Evolutionary conservation across 257 asterid genomes (phyloP).

Genomic region (Ophiorrhiza pumila): DNA sequence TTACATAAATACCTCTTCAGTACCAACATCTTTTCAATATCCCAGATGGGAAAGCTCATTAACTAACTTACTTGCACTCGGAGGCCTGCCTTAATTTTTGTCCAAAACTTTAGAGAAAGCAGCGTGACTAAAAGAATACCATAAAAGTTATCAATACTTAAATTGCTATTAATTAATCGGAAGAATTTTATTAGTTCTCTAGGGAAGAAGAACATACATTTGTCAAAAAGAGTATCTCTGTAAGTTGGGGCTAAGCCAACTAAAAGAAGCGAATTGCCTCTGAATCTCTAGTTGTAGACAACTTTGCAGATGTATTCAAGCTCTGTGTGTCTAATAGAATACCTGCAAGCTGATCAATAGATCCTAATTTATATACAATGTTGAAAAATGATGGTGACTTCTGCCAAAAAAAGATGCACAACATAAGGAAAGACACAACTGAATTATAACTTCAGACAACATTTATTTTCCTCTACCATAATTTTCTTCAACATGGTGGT

Average conservation of each 20-base stretch:
- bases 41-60: no score
- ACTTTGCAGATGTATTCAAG: constrained; percentile 42
- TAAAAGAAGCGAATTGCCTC: constrained; percentile 78
- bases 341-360: constrained; percentile 60
- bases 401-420: neutral
- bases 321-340: constrained; percentile 70
- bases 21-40: no score
- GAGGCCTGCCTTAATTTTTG: constrained; percentile 50
- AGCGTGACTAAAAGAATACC: constrained; percentile 45
- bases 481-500: constrained; percentile 60
- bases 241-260: constrained; percentile 50
- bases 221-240: constrained; percentile 36
- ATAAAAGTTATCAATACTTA: no score
- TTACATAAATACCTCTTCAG: constrained; percentile 68
- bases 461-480: constrained; percentile 37
- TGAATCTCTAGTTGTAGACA: constrained; percentile 60
- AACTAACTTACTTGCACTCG: constrained; percentile 47
- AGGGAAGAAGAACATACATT: no score
- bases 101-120: constrained; percentile 36
- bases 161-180: no score
- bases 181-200: no score
- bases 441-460: neutral
- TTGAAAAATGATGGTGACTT: neutral
- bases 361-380: neutral
- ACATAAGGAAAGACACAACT: neutral